These are phyloP conservation scores for Phytopythium litorale DNA, from an alignment of 352 stramenopile species.

Conservation along the genomic window DNA sequence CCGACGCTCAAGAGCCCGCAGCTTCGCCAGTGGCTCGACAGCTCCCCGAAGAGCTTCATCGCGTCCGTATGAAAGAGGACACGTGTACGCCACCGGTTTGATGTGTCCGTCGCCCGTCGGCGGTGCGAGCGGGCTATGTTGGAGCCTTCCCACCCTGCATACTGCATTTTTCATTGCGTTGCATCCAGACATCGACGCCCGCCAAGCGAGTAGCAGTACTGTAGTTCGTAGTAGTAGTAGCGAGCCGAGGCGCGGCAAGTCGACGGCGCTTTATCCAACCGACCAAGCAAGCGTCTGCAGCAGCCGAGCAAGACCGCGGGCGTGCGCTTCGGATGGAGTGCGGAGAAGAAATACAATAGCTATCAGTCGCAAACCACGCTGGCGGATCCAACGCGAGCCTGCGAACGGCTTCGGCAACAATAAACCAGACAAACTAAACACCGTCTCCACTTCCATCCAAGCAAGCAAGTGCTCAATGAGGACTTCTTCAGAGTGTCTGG, in stretches of 20 bases:
- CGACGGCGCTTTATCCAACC: slow-evolving; percentile 7
- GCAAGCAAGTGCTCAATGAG: background rate
- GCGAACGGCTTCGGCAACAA: background rate
- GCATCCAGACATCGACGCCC: slow-evolving; percentile 18
- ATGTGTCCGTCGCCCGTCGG: background rate
- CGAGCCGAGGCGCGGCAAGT: slow-evolving; percentile 3
- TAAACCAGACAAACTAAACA: background rate
- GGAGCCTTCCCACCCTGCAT: background rate
- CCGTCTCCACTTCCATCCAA: background rate
- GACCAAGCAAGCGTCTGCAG: background rate
- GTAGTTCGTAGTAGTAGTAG: slow-evolving; percentile 4
- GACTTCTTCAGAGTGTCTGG: background rate
- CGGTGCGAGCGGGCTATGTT: background rate
- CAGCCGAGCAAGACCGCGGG: background rate
- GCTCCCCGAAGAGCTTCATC: slow-evolving; percentile 78
- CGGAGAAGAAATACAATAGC: slow-evolving; percentile 2
- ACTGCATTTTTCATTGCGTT: background rate
- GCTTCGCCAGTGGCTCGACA: slow-evolving; percentile 77
- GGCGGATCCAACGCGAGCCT: background rate
- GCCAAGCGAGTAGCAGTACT: slow-evolving; percentile 6
- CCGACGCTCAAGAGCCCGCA: slow-evolving; percentile 86
- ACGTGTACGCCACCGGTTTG: background rate
- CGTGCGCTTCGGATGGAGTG: background rate
- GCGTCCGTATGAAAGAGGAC: slow-evolving; percentile 58
- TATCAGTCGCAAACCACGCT: background rate